Evolutionary conservation across 2,329 filamentous ascomycete species (phyloP), one percentile per base, ranked within the genome.

Genomic region (Verticillium dahliae): DNA sequence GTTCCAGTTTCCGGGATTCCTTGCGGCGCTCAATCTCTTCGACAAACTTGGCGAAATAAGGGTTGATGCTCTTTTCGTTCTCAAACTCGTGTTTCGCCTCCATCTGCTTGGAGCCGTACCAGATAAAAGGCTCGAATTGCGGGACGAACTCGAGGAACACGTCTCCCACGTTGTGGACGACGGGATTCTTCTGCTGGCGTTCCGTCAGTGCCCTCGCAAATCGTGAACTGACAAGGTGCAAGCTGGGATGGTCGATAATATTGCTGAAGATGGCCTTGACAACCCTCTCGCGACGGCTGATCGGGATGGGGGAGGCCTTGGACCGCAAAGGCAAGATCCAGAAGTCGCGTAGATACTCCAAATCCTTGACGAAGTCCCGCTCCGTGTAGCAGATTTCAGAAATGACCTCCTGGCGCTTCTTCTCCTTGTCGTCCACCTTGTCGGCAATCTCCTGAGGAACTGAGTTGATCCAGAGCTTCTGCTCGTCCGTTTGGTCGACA

Each of bases 321-420:
- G 89, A 90, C 58, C 92, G 87, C 62, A 99, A 78, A 10, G 95
- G 95, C 67, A 95, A 85, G 78, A 99, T 97, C 95, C 95, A 99
- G 80, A 98, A 99, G 78, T 99, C 95, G 64, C 95, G 87, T 35
- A 99, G 81, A 72, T 99, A 99, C 75, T 99, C 95, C 69, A 99
- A 81, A 75, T 99, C 95, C 79, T 99, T 99, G 72, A 99, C 95
- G 70, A 99, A 99, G 77, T 99, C 95, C 68, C 95, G 87, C 74
- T 99, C 95, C 0, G 95, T 99, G 77, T 99, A 99, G 87, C 96
- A 97, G 65, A 98, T 88, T 74, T 99, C 95, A 6, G 94, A 97
- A 63, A 99, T 97, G 68, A 99, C 91, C 72, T 99, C 95, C 73
- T 99, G 95, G 55, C 95, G 87, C 80, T 98, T 98, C 86, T 97